phyloP scores from a whole-genome alignment of 257 asterid species.

The Capsicum chinense region DNA sequence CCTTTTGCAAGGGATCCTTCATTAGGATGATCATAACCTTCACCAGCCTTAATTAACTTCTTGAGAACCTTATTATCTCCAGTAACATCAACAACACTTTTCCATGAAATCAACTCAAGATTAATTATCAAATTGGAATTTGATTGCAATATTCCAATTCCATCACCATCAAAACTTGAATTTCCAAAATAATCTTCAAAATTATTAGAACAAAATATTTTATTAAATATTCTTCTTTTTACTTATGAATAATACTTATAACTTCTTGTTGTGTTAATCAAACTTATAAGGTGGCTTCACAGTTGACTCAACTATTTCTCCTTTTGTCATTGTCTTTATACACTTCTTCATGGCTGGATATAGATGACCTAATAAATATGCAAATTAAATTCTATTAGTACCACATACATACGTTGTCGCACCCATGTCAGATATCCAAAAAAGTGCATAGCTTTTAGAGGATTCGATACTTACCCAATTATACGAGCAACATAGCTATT shows the following conservation, averaged over 20 bases:
- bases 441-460: background rate
- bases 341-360: constrained; percentile 67
- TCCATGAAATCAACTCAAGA: constrained; percentile 65
- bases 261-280: background rate
- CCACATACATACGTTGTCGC: background rate
- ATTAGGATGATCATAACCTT: constrained; percentile 61
- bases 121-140: constrained; percentile 47
- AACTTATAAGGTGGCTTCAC: constrained; percentile 62
- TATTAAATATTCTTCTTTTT: background rate
- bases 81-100: constrained; percentile 48
- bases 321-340: constrained; percentile 65
- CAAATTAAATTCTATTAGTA: background rate
- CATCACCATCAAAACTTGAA: constrained; percentile 45
- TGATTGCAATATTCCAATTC: constrained; percentile 32
- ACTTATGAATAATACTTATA: background rate
- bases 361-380: constrained; percentile 43
- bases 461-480: background rate
- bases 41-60: constrained; percentile 50
- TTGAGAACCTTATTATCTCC: constrained; percentile 59
- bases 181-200: constrained; percentile 23
- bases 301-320: constrained; percentile 61
- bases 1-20: constrained; percentile 65
- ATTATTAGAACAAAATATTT: background rate
- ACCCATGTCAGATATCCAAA: background rate
- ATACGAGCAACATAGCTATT: background rate